A percentile compares a stretch with the other conserved stretches of the same genome.
These are phyloP conservation scores for Chytriomyces confervae DNA, from an alignment of 192 early-diverging fungal genomes.

Conservation along the genomic window DNA sequence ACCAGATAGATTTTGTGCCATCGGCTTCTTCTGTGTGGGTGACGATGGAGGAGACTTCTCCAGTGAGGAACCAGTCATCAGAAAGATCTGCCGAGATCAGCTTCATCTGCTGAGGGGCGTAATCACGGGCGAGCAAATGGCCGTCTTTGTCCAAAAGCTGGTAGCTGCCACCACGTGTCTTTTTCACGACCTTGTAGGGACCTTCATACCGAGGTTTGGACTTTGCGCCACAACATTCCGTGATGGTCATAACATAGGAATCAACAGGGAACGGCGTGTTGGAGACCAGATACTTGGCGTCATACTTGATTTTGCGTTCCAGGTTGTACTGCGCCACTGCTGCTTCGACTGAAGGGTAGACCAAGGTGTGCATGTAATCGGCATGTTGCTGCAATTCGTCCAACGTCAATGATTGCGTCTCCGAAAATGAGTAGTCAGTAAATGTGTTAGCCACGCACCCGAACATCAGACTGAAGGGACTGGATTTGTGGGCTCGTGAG, in stretches of 20 bases:
- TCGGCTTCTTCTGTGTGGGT: constrained; percentile 9
- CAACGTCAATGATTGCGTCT: neutral
- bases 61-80: constrained; percentile 18
- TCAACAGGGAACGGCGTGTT: constrained; percentile 22
- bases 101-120: constrained; percentile 28
- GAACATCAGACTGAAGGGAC: constrained; percentile 56
- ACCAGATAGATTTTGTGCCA: neutral
- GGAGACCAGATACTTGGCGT: neutral
- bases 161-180: constrained; percentile 33
- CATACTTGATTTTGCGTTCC: neutral
- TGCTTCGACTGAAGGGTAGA: constrained; percentile 1
- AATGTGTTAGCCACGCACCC: constrained; percentile 39
- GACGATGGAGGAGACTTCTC: constrained; percentile 33
- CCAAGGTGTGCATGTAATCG: constrained; percentile 6
- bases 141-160: constrained; percentile 35
- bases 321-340: neutral
- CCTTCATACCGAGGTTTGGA: constrained; percentile 31
- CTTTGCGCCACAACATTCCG: constrained; percentile 6
- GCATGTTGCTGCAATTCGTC: neutral
- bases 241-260: constrained; percentile 26
- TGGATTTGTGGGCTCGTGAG: constrained; percentile 32
- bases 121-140: constrained; percentile 28
- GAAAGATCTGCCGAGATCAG: constrained; percentile 27
- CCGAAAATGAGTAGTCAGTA: constrained; percentile 36
- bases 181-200: constrained; percentile 33